phyloP scores from a whole-genome alignment of 108 stramenopile genomes.

The Tribonema minus region DNA sequence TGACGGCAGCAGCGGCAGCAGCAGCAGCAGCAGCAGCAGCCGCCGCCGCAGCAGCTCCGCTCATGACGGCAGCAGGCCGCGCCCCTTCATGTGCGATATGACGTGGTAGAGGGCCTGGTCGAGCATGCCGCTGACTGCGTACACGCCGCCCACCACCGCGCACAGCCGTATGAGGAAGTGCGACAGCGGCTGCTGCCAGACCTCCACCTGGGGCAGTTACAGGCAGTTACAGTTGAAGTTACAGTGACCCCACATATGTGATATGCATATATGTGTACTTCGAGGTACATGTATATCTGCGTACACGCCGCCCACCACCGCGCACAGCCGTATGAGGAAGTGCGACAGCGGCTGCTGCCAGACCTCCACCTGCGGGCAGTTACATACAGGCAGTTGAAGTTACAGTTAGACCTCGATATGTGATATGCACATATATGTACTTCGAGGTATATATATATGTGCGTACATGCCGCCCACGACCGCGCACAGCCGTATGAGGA shows the following conservation, averaged over 20 bases:
- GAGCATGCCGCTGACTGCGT: constrained; percentile 67
- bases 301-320: constrained; percentile 88
- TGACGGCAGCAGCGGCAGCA: neutral
- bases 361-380: too few relatives aligned
- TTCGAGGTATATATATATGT: too few relatives aligned
- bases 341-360: constrained; percentile 69
- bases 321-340: constrained; percentile 81
- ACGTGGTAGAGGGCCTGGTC: constrained; percentile 31
- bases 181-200: constrained; percentile 64
- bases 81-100: neutral
- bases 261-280: too few relatives aligned
- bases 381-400: too few relatives aligned
- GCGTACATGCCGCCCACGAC: constrained; percentile 91
- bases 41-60: too few relatives aligned
- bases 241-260: too few relatives aligned
- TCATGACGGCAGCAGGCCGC: constrained; percentile 5
- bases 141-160: constrained; percentile 90
- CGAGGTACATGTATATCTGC: too few relatives aligned
- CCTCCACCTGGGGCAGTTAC: too few relatives aligned
- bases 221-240: too few relatives aligned
- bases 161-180: constrained; percentile 83
- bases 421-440: too few relatives aligned
- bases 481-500: constrained; percentile 83
- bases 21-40: neutral
- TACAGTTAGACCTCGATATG: too few relatives aligned